Percentiles rank a stretch among this genome's conserved stretches.
Evolutionary conservation across 495 filamentous ascomycete genomes (phyloP).

Genomic region (Penicillium turbatum): DNA sequence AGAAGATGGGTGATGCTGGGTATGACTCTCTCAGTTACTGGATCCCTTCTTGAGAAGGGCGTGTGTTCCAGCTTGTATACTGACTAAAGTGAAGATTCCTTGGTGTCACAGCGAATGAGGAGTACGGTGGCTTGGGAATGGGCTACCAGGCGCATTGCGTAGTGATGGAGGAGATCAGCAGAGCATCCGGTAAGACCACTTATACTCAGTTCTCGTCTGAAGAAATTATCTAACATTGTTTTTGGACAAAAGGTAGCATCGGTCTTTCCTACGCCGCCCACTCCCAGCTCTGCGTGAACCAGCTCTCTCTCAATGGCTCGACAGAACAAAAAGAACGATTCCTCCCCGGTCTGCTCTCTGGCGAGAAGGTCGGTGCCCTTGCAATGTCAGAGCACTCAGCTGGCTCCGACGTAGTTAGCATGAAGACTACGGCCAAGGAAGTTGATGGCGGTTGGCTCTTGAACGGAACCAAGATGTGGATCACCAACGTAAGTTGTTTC

Average conservation of each 20-base stretch:
- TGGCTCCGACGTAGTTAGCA: conserved; percentile 90
- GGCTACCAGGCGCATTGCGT: conserved; percentile 97
- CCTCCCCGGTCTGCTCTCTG: conserved; percentile 77
- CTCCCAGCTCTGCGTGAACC: conserved; percentile 95
- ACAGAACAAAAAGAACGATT: conserved; percentile 71
- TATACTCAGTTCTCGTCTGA: not conserved
- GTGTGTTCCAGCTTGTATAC: not conserved
- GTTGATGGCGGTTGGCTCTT: conserved; percentile 83
- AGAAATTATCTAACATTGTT: not conserved
- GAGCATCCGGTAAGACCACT: conserved; percentile 51
- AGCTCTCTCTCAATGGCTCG: conserved; percentile 86
- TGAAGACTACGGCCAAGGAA: conserved; percentile 77
- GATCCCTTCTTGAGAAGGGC: not conserved
- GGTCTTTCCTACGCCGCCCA: conserved; percentile 93
- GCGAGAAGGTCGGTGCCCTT: conserved; percentile 79
- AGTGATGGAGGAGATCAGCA: conserved; percentile 86
- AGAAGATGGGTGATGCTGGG: conserved; percentile 84
- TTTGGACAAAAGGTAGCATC: conserved; percentile 61
- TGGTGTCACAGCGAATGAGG: conserved; percentile 91
- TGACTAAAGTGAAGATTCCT: conserved; percentile 55
- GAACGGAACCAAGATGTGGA: conserved; percentile 99
- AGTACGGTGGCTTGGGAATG: conserved; percentile 84
- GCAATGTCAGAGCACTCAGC: conserved; percentile 94
- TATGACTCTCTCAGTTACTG: conserved; percentile 14
- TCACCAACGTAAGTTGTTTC: conserved; percentile 67